A percentile compares a stretch with the other conserved stretches of the same genome.
phyloP scores from a whole-genome alignment of 2,329 filamentous ascomycete genomes.

The Colletotrichum sansevieriae region DNA sequence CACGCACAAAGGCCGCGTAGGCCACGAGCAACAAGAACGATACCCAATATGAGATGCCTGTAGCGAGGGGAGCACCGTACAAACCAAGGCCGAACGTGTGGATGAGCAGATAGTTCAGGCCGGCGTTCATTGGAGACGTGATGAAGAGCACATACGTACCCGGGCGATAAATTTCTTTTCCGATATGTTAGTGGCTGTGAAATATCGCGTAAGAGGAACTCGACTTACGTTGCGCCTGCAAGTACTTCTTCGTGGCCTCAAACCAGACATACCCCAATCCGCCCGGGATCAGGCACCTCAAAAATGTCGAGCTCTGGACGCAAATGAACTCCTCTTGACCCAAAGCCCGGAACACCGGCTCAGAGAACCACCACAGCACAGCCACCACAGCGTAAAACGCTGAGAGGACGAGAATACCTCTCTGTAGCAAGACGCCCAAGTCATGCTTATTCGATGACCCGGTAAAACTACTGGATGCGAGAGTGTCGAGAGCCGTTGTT shows the following conservation, averaged over 20 bases:
- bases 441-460: slow-evolving; percentile 83
- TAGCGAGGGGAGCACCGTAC: slow-evolving; percentile 84
- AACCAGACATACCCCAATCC: slow-evolving; percentile 91
- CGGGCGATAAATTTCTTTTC: slow-evolving; percentile 75
- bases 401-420: slow-evolving; percentile 79
- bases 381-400: slow-evolving; percentile 80
- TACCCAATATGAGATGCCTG: slow-evolving; percentile 87
- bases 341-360: slow-evolving; percentile 78
- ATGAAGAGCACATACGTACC: slow-evolving; percentile 87
- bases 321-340: slow-evolving; percentile 86
- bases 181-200: slow-evolving; percentile 1
- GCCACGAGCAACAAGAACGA: slow-evolving; percentile 82
- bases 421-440: slow-evolving; percentile 82
- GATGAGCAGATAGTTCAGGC: slow-evolving; percentile 85
- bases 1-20: slow-evolving; percentile 78
- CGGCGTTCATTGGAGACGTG: slow-evolving; percentile 83
- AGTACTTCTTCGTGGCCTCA: slow-evolving; percentile 86
- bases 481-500: slow-evolving; percentile 86
- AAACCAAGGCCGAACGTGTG: slow-evolving; percentile 79
- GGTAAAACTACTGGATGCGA: slow-evolving; percentile 86
- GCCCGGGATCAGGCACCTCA: slow-evolving; percentile 81
- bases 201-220: slow-evolving; percentile 24
- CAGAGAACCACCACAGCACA: slow-evolving; percentile 80
- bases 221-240: slow-evolving; percentile 85
- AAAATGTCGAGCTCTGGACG: slow-evolving; percentile 77